These are phyloP conservation scores for Mortierella sp. DNA, from an alignment of 371 early-diverging fungal genomes.

Conservation along the genomic window DNA sequence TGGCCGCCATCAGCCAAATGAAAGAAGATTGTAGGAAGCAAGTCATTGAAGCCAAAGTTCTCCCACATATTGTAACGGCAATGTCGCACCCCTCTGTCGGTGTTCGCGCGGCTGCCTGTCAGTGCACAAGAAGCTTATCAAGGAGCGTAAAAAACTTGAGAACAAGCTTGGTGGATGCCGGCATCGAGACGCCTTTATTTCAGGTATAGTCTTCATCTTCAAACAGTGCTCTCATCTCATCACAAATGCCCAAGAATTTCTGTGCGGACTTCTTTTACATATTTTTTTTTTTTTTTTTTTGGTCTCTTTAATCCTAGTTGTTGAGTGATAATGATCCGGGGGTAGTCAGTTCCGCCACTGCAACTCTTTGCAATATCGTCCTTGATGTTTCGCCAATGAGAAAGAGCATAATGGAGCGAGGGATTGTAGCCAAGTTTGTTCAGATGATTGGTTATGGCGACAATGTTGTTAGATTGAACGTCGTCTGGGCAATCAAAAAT, in stretches of 20 bases:
- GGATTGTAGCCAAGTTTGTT: slow-evolving; percentile 81
- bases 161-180: slow-evolving; percentile 87
- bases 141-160: slow-evolving; percentile 85
- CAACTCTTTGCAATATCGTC: slow-evolving; percentile 89
- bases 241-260: too few relatives aligned
- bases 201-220: slow-evolving; percentile 59
- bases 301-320: slow-evolving; percentile 56
- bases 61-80: slow-evolving; percentile 81
- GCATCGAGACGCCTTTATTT: slow-evolving; percentile 78
- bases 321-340: slow-evolving; percentile 74
- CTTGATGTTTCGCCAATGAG: slow-evolving; percentile 93
- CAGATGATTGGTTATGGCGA: slow-evolving; percentile 68
- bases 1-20: slow-evolving; percentile 81
- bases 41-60: slow-evolving; percentile 84
- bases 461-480: slow-evolving; percentile 74
- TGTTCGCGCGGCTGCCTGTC: slow-evolving; percentile 85
- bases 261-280: not conserved
- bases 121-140: slow-evolving; percentile 82
- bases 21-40: slow-evolving; percentile 87
- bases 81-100: slow-evolving; percentile 70
- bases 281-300: not conserved
- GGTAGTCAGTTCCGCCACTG: slow-evolving; percentile 83
- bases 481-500: slow-evolving; percentile 90
- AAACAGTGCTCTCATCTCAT: too few relatives aligned
- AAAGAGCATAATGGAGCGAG: slow-evolving; percentile 81